Base-by-base conservation (phyloP, 225 moss, liverwort and hornwort genomes). In the Lunularia cruciata region DNA sequence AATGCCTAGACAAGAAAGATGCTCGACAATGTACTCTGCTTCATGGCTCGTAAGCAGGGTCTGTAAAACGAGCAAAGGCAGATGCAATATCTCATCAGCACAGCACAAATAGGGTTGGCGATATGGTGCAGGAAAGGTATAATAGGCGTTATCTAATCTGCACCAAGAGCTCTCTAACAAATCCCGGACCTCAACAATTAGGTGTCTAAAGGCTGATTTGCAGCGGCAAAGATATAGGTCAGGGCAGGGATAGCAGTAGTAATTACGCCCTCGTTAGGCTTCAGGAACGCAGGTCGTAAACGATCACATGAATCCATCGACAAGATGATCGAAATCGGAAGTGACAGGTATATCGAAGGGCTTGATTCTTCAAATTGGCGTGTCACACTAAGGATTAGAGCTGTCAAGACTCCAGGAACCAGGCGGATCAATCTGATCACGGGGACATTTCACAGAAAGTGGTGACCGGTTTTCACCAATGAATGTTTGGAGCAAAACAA, bases 21-120 rank as follows among this genome's bases (percentile, higher is more conserved):
- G 66, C 42, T 91, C 89, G 30, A 86, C 88, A 5, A 91, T 75
- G 49, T 74, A 89, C 48, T 89, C 91, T 0, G 80, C 87, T 49
- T 95, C 91, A 78, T 84, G 73, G 66, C 86, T 79, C 47, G 83
- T 88, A 5, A 91, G 77, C 58, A 95, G 55, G 28, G 84, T 87
- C 94, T 94, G 81, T 27, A 35, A 38, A 3, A 32, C 33, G 27
- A 46, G 10, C 14, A 56, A 36, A 36, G 1, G 42, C 23, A 20
- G 10, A 0, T n/a, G 0, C 0, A 6, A 27, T 28, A 20, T 39
- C 19, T 2, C 2, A 40, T 37, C 8, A 48, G 27, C 28, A 53
- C 6, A 4, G 9, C 42, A 31, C 10, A 27, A 14, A 52, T 20
- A 10, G 11, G 22, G 0, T 2, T 36, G 46, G 18, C 6, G 23